phyloP scores from a whole-genome alignment of 2,329 filamentous ascomycete species.

The Ophiobolus disseminans region DNA sequence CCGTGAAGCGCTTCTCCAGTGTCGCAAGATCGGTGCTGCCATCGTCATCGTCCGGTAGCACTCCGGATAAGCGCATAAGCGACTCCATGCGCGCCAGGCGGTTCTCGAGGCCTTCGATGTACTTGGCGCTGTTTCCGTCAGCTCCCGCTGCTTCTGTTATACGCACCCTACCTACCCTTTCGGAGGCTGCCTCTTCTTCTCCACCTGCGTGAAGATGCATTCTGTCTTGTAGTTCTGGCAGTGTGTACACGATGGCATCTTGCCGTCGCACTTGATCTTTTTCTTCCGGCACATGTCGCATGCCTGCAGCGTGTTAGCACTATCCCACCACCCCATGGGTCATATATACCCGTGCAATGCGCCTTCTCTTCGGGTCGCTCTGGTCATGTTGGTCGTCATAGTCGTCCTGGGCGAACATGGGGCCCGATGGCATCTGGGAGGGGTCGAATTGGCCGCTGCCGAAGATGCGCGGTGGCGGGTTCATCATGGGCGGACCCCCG shows the following conservation, averaged over 20 bases:
- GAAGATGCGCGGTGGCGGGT: constrained; percentile 51
- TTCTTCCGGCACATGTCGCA: constrained; percentile 96
- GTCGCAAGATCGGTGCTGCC: constrained; percentile 87
- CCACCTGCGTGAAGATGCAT: constrained; percentile 95
- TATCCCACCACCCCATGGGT: constrained; percentile 5
- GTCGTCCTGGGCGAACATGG: constrained; percentile 58
- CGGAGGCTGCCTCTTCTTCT: constrained; percentile 97
- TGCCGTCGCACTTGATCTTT: constrained; percentile 98
- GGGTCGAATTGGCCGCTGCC: constrained; percentile 46
- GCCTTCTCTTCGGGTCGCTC: constrained; percentile 80
- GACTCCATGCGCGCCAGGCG: constrained; percentile 95
- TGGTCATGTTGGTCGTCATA: constrained; percentile 63
- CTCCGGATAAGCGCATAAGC: constrained; percentile 81
- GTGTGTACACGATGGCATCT: constrained; percentile 91
- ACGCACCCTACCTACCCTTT: constrained; percentile 75
- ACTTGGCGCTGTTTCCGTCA: constrained; percentile 76
- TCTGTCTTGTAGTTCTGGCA: constrained; percentile 98
- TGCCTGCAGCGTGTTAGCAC: constrained; percentile 62
- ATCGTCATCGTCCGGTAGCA: constrained; percentile 84
- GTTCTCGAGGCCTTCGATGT: constrained; percentile 96
- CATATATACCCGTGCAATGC: constrained; percentile 77
- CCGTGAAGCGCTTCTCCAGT: constrained; percentile 75
- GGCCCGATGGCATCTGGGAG: constrained; percentile 45
- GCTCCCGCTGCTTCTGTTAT: background rate
- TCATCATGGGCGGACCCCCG: constrained; percentile 45